Evolutionary conservation across 805 yeast genomes (phyloP), one percentile per base, ranked within the genome.

Genomic region (Wickerhamiella azyma): DNA sequence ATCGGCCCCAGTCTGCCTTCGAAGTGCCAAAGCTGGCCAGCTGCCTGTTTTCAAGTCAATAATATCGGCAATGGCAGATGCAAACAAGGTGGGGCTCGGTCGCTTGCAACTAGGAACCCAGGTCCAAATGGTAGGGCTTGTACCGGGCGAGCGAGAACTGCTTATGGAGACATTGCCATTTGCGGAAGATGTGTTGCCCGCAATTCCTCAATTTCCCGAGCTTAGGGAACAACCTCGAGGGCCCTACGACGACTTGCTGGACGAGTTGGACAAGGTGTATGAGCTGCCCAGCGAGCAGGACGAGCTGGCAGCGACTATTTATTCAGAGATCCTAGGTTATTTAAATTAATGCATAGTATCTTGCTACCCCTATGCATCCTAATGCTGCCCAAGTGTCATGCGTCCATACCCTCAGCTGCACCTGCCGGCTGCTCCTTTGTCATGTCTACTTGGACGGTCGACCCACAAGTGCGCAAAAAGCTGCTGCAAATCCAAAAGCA

Each of bases 391-490:
- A n/a, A n/a, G n/a, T n/a, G n/a, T n/a, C n/a, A n/a, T n/a, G n/a
- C n/a, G n/a, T n/a, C n/a, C n/a, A n/a, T n/a, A n/a, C n/a, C n/a
- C n/a, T n/a, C n/a, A 28, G n/a, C 11, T 3, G 30, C n/a, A 13
- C 9, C 9, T 5, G 9, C n/a, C 5, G 30, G 30, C 30, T 28
- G 9, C 30, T 8, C 16, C 11, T 30, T 30, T 11, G 14, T 30
- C 33, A 47, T 42, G 47, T 69, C 72, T 19, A 79, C 77, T 50
- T 81, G 88, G 96, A 80, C 92, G 26, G 92, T 88, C 46, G 94
- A 88, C 61, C 96, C 96, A 14, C 95, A 85, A 56, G 81, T 84
- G 49, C 81, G 94, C 63, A 78, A 95, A 60, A 57, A 62, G 50
- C 59, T 64, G 44, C 53, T 61, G 54, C 77, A 77, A 37, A 66